phyloP scores from a whole-genome alignment of 768 basidiomycete species.

The Calocera viscosa region DNA sequence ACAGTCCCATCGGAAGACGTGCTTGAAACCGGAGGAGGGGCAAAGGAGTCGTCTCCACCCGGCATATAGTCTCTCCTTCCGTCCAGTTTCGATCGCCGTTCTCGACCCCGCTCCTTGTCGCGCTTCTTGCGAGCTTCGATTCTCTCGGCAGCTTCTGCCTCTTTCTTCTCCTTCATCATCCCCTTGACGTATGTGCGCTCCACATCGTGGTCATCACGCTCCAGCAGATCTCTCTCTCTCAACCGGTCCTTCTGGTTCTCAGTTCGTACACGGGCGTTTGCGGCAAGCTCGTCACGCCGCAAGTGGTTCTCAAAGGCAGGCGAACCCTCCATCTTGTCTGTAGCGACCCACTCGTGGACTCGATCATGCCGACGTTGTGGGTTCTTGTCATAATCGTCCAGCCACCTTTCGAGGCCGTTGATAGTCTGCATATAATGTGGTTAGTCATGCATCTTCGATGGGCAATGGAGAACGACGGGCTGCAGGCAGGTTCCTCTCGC shows the following conservation, averaged over 20 bases:
- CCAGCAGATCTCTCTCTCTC: neutral
- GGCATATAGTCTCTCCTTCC: slow-evolving; percentile 4
- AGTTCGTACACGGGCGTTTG: neutral
- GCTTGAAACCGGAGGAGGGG: neutral
- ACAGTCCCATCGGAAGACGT: neutral
- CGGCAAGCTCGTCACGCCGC: neutral
- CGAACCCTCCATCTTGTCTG: neutral
- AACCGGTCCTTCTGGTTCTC: neutral
- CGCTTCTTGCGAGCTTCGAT: neutral
- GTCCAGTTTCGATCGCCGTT: neutral
- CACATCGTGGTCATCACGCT: neutral
- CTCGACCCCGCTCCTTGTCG: neutral
- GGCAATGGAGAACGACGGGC: too few relatives aligned
- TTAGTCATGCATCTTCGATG: neutral
- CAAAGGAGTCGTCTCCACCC: neutral
- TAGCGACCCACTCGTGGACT: neutral
- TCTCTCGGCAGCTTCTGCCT: neutral
- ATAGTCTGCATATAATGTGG: neutral
- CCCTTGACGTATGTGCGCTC: neutral
- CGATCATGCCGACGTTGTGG: neutral
- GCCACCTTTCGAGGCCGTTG: neutral
- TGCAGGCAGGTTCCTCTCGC: too few relatives aligned
- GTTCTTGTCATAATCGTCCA: neutral
- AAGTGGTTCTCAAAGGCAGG: neutral
- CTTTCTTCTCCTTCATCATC: neutral